These are phyloP conservation scores for Aspergillus homomorphus DNA, from an alignment of 495 filamentous ascomycete genomes.

Conservation along the genomic window DNA sequence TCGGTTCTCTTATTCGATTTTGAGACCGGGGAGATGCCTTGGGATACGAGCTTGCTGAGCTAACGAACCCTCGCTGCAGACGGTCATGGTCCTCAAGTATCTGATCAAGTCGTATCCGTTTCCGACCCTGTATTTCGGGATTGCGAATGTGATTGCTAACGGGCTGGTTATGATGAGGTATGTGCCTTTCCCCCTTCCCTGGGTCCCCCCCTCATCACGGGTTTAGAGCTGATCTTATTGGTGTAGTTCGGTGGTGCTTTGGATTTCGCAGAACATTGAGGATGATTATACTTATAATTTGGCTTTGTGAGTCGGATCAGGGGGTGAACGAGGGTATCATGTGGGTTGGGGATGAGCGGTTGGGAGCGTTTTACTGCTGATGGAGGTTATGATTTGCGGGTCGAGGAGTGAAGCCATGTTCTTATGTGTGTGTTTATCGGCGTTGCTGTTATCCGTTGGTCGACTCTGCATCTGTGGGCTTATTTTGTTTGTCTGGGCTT, in stretches of 20 bases:
- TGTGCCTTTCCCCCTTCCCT: constrained; percentile 22
- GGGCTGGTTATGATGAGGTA: constrained; percentile 83
- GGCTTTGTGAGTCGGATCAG: constrained; percentile 56
- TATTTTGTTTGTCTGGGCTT: background rate
- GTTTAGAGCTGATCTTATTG: constrained; percentile 16
- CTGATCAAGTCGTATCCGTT: constrained; percentile 73
- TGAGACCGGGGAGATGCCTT: no score
- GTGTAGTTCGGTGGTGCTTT: constrained; percentile 77
- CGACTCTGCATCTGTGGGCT: background rate
- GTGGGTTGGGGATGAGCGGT: background rate
- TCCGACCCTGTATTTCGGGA: constrained; percentile 87
- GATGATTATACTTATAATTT: constrained; percentile 98
- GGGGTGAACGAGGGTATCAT: background rate
- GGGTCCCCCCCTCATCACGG: background rate
- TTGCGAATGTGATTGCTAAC: constrained; percentile 89
- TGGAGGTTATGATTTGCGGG: background rate
- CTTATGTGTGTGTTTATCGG: background rate
- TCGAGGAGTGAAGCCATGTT: background rate
- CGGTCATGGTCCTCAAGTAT: constrained; percentile 89
- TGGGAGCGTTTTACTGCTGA: background rate
- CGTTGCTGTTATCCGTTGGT: background rate
- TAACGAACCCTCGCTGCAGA: constrained; percentile 33
- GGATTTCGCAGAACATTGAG: constrained; percentile 98
- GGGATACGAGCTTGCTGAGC: constrained; percentile 3
- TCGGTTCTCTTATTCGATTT: constrained; percentile 5